These are phyloP conservation scores for Kwoniella dendrophila DNA, from an alignment of 768 basidiomycete genomes.

Conservation along the genomic window DNA sequence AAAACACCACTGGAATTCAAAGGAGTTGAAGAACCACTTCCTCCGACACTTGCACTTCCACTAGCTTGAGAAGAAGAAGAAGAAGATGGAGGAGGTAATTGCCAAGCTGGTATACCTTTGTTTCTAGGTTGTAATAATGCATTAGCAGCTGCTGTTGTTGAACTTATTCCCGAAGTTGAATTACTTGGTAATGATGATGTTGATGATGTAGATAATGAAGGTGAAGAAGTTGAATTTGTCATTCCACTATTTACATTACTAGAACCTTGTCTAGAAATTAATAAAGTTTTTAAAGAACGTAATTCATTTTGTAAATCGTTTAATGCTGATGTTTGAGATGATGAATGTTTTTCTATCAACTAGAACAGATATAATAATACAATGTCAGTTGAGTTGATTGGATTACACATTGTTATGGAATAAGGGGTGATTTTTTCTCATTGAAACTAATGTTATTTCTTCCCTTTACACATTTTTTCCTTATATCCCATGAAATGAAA, in stretches of 20 bases:
- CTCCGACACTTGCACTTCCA: constrained; percentile 13
- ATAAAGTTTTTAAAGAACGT: constrained; percentile 86
- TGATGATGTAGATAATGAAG: constrained; percentile 46
- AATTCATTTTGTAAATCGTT: constrained; percentile 89
- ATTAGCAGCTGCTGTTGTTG: constrained; percentile 47
- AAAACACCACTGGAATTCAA: constrained; percentile 14
- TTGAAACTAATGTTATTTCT: too few species aligned
- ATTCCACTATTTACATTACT: too few species aligned
- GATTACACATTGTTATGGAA: not conserved
- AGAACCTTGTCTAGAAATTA: constrained; percentile 65
- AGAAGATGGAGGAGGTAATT: constrained; percentile 60
- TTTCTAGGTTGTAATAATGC: constrained; percentile 44
- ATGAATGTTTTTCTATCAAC: constrained; percentile 95
- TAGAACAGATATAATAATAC: constrained; percentile 50
- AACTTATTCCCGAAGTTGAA: constrained; percentile 18
- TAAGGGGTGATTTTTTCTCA: not conserved
- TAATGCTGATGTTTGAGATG: constrained; percentile 77
- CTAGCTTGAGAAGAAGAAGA: not conserved
- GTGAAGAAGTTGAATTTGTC: constrained; percentile 21
- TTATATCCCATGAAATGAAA: too few species aligned
- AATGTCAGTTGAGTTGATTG: not conserved
- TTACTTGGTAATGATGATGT: constrained; percentile 6
- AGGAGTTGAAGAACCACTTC: constrained; percentile 25
- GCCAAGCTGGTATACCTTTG: constrained; percentile 80
- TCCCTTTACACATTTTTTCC: too few species aligned